Conservation (phyloP, 192 early-diverging fungal species). For the Mycoemilia scoparia region DNA sequence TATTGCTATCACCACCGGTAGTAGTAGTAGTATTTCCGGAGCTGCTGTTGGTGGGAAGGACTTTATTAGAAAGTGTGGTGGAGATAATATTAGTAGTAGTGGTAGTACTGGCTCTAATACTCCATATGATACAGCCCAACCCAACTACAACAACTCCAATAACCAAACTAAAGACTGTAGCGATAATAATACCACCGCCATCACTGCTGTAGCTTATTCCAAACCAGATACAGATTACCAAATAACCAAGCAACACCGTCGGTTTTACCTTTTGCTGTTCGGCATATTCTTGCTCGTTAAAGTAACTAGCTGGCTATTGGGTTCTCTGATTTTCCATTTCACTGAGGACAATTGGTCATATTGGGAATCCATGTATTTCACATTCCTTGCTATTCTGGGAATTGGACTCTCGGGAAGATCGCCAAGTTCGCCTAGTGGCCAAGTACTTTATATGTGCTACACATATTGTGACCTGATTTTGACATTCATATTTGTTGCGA, state of each 20-base stretch:
- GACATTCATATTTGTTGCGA: neutral
- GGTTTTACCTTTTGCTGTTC: constrained; percentile 15
- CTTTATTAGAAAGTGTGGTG: too few species aligned
- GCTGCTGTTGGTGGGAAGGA: too few species aligned
- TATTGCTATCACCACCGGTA: too few species aligned
- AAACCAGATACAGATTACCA: constrained; percentile 2
- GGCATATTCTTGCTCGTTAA: constrained; percentile 16
- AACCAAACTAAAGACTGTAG: neutral
- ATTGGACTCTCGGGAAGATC: constrained; percentile 24
- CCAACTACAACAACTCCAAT: too few species aligned
- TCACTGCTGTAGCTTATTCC: too few species aligned
- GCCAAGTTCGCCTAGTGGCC: constrained; percentile 13
- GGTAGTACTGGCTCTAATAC: too few species aligned
- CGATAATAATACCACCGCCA: neutral
- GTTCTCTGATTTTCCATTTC: constrained; percentile 17
- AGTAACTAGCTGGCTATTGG: constrained; percentile 16
- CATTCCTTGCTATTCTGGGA: constrained; percentile 24
- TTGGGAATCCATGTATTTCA: constrained; percentile 27
- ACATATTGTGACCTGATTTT: constrained; percentile 11
- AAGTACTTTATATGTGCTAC: constrained; percentile 19
- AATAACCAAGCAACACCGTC: constrained; percentile 12
- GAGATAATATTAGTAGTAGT: too few species aligned
- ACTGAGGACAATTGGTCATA: constrained; percentile 25
- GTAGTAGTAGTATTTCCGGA: too few species aligned
- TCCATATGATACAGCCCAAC: constrained; percentile 11